These are phyloP conservation scores for Neurospora sp. DNA, from an alignment of 495 filamentous ascomycete genomes.

Conservation along the genomic window DNA sequence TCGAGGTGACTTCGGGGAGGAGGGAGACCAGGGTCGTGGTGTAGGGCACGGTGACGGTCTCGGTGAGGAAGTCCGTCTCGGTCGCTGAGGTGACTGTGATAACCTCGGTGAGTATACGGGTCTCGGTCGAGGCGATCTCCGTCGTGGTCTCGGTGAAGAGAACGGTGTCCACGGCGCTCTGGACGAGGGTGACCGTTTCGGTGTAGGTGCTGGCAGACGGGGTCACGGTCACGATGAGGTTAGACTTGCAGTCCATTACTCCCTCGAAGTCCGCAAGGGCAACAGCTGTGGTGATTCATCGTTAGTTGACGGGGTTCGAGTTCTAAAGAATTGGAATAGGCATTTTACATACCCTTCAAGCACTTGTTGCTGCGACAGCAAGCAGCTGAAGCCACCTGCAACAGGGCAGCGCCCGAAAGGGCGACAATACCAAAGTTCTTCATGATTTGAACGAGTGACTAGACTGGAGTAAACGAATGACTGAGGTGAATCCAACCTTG, in stretches of 20 bases:
- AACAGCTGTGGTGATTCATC: background rate
- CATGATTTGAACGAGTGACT: constrained; percentile 6
- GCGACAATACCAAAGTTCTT: constrained; percentile 2
- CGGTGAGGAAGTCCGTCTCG: background rate
- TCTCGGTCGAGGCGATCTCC: constrained; percentile 2
- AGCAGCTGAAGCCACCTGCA: background rate
- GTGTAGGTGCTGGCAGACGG: background rate
- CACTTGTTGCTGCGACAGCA: constrained; percentile 3
- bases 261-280: background rate
- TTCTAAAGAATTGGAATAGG: background rate
- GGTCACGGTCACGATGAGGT: constrained; percentile 2
- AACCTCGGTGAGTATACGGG: background rate
- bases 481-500: background rate
- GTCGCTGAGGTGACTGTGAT: background rate
- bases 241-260: background rate
- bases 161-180: constrained; percentile 1
- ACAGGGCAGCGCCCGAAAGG: constrained; percentile 1
- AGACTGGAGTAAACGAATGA: constrained; percentile 1
- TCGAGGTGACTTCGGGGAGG: background rate
- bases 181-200: background rate
- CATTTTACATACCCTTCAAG: background rate
- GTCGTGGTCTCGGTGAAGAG: constrained; percentile 4
- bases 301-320: background rate
- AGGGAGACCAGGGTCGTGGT: background rate
- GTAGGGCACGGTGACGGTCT: background rate